Evolutionary conservation across 371 early-diverging fungal species (phyloP).

Genomic region (Actinomucor elegans): DNA sequence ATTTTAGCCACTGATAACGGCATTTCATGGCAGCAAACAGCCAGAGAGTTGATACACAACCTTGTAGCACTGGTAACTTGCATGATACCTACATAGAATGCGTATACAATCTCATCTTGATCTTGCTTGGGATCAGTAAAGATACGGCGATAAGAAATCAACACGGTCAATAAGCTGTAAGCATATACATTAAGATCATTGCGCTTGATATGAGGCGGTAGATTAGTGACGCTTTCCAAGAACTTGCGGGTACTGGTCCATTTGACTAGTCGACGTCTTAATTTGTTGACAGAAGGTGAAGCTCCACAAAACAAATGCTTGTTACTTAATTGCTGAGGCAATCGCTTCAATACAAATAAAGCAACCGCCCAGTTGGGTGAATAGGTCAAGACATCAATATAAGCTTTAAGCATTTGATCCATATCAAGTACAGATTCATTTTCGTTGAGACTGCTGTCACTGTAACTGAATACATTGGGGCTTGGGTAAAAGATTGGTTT

Average conservation of each 20-base stretch:
- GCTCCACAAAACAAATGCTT: conserved; percentile 72
- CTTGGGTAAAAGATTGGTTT: conserved; percentile 28
- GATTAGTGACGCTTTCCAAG: conserved; percentile 46
- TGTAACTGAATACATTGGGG: conserved; percentile 47
- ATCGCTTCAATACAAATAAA: conserved; percentile 58
- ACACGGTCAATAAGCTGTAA: conserved; percentile 66
- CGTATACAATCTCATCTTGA: conserved; percentile 73
- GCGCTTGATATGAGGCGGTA: conserved; percentile 59
- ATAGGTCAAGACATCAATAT: conserved; percentile 57
- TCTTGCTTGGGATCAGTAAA: conserved; percentile 60
- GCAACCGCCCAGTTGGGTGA: conserved; percentile 71
- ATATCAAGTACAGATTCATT: conserved; percentile 21
- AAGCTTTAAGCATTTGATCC: conserved; percentile 46
- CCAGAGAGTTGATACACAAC: conserved; percentile 82
- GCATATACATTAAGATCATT: conserved; percentile 66
- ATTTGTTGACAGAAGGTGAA: conserved; percentile 45
- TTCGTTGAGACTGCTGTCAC: conserved; percentile 23
- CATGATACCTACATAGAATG: conserved; percentile 79
- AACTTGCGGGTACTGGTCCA: conserved; percentile 56
- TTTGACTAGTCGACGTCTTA: conserved; percentile 55
- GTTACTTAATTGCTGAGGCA: conserved; percentile 71
- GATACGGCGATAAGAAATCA: conserved; percentile 76
- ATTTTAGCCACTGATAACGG: conserved; percentile 77
- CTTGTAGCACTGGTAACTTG: conserved; percentile 73
- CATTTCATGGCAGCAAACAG: conserved; percentile 81